Evolutionary conservation across 1,139 yeast genomes (phyloP).

Genomic region (Kodamaea suecica): DNA sequence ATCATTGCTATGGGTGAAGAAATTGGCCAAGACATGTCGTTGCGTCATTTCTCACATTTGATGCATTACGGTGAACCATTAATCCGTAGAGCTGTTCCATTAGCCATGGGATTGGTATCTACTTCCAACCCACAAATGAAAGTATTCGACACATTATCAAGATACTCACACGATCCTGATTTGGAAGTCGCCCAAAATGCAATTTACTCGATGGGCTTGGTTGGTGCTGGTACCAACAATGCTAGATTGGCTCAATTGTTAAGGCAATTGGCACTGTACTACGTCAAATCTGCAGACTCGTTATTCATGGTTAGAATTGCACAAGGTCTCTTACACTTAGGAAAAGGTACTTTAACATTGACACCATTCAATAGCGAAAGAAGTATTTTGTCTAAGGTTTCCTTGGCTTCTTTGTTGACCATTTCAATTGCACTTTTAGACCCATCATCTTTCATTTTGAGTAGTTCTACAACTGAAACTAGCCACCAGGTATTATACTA

Average conservation of each 20-base stretch:
- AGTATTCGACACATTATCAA: slow-evolving; percentile 91
- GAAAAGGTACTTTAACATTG: slow-evolving; percentile 90
- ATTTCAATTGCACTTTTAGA: slow-evolving; percentile 81
- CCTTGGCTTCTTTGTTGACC: slow-evolving; percentile 86
- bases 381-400: slow-evolving; percentile 80
- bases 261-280: slow-evolving; percentile 92
- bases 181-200: slow-evolving; percentile 94
- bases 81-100: slow-evolving; percentile 91
- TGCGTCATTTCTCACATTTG: slow-evolving; percentile 94
- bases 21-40: slow-evolving; percentile 95
- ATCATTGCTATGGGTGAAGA: slow-evolving; percentile 97
- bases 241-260: slow-evolving; percentile 95
- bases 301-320: slow-evolving; percentile 92
- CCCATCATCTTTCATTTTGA: slow-evolving; percentile 67
- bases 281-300: slow-evolving; percentile 86
- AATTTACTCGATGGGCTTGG: slow-evolving; percentile 94
- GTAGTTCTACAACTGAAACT: slow-evolving; percentile 50
- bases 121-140: slow-evolving; percentile 96
- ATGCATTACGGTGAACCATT: slow-evolving; percentile 97
- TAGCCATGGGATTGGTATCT: slow-evolving; percentile 94
- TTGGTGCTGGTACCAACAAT: slow-evolving; percentile 98
- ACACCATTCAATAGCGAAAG: slow-evolving; percentile 91
- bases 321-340: slow-evolving; percentile 91
- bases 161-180: slow-evolving; percentile 95
- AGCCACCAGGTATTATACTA: slow-evolving; percentile 78